phyloP scores from a whole-genome alignment of 2,329 filamentous ascomycete genomes.

The Ceratocystiopsis minuta region DNA sequence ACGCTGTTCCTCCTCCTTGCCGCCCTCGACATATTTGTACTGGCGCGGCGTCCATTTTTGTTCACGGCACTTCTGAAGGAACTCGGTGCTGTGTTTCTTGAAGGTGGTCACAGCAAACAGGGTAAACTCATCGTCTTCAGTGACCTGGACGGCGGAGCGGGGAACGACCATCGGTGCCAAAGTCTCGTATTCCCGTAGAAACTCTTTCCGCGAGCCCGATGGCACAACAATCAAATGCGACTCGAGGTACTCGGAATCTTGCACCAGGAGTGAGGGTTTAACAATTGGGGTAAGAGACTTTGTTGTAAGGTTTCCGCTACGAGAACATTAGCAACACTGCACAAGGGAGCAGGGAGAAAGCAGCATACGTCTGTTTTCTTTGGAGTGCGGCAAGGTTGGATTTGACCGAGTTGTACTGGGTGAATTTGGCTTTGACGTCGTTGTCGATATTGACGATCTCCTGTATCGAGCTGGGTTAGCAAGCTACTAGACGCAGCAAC shows the following conservation, averaged over 20 bases:
- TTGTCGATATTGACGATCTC: conserved; percentile 86
- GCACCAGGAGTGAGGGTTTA: conserved; percentile 60
- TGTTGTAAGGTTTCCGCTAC: conserved; percentile 76
- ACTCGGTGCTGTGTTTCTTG: conserved; percentile 77
- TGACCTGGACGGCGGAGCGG: conserved; percentile 62
- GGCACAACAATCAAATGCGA: conserved; percentile 89
- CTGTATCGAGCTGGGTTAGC: conserved; percentile 24
- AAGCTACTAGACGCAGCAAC: not conserved
- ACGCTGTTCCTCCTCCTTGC: conserved; percentile 71
- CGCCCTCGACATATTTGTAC: conserved; percentile 82
- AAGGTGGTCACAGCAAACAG: conserved; percentile 83
- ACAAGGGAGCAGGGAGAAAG: not conserved
- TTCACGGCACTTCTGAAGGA: conserved; percentile 81
- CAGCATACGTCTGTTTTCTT: conserved; percentile 64
- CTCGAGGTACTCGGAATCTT: conserved; percentile 90
- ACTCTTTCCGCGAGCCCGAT: conserved; percentile 64
- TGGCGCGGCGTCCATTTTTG: conserved; percentile 89
- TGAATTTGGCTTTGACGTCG: conserved; percentile 87
- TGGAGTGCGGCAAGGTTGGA: conserved; percentile 65
- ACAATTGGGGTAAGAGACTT: conserved; percentile 86
- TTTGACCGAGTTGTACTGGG: conserved; percentile 84
- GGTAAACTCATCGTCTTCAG: conserved; percentile 75
- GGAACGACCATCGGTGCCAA: conserved; percentile 84
- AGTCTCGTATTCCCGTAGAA: conserved; percentile 76
- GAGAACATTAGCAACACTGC: not conserved